phyloP scores from a whole-genome alignment of 805 yeast genomes.

The Cyberlindnera xylosilytica region DNA sequence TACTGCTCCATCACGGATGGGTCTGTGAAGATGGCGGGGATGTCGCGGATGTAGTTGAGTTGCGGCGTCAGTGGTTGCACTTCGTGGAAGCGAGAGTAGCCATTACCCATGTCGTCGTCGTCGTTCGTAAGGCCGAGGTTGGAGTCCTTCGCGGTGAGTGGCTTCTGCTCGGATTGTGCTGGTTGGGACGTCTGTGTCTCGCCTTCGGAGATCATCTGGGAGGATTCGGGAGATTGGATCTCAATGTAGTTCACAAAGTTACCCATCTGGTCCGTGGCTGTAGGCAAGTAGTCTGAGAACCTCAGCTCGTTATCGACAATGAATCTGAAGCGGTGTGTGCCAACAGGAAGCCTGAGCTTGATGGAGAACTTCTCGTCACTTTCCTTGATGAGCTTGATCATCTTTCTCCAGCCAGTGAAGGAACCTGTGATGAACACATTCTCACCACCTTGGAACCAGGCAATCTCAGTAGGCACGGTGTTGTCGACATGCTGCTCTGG shows the following conservation, averaged over 20 bases:
- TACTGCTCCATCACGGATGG: conserved; percentile 87
- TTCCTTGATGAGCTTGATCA: conserved; percentile 78
- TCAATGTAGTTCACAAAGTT: conserved; percentile 91
- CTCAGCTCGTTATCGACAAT: conserved; percentile 92
- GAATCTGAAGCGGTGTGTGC: conserved; percentile 90
- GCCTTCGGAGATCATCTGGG: conserved; percentile 33
- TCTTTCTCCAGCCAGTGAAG: conserved; percentile 96
- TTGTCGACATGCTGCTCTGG: conserved; percentile 2
- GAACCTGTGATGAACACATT: conserved; percentile 96
- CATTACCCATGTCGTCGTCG: conserved; percentile 81
- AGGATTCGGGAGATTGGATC: conserved; percentile 41
- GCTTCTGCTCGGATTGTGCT: not conserved
- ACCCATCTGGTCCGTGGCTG: conserved; percentile 97
- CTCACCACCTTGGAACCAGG: conserved; percentile 96
- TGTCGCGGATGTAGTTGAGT: conserved; percentile 54
- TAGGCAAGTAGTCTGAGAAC: conserved; percentile 85
- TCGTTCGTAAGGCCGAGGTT: conserved; percentile 61
- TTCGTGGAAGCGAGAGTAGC: conserved; percentile 73
- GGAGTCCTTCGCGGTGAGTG: conserved; percentile 41
- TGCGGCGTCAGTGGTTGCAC: conserved; percentile 36
- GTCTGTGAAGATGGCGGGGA: conserved; percentile 82
- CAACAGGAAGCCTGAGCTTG: conserved; percentile 76
- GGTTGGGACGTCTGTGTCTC: conserved; percentile 25
- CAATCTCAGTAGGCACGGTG: conserved; percentile 57
- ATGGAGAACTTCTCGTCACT: conserved; percentile 56